Conservation (phyloP, 148 eudicot species). For the Silene latifolia region DNA sequence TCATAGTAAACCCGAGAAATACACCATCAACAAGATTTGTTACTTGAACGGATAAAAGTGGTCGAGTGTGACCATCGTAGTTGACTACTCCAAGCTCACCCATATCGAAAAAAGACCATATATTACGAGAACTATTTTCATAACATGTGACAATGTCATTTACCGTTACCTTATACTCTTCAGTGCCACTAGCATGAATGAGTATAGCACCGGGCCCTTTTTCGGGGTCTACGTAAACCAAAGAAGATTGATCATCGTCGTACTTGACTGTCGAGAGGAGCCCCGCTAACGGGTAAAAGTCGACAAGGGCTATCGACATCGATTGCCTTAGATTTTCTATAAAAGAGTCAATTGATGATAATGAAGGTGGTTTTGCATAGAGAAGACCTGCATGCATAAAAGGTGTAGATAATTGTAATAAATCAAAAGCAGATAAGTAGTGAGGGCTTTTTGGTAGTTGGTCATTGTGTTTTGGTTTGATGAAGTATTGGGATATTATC, state of each 20-base stretch:
- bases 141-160: not conserved
- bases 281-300: slow-evolving; percentile 21
- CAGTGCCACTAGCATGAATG: not conserved
- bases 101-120: slow-evolving; percentile 24
- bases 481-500: slow-evolving; percentile 17
- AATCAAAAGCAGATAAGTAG: slow-evolving; percentile 11
- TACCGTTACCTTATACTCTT: not conserved
- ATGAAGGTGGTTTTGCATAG: slow-evolving; percentile 12
- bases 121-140: not conserved
- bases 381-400: slow-evolving; percentile 21
- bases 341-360: not conserved
- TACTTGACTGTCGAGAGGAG: slow-evolving; percentile 4
- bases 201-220: slow-evolving; percentile 15
- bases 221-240: slow-evolving; percentile 5
- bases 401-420: not conserved
- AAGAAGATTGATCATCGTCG: not conserved
- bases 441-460: not conserved
- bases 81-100: slow-evolving; percentile 23
- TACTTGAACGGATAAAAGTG: slow-evolving; percentile 28
- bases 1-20: slow-evolving; percentile 22
- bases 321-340: slow-evolving; percentile 6
- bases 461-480: slow-evolving; percentile 8
- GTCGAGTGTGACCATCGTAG: slow-evolving; percentile 28
- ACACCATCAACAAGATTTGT: slow-evolving; percentile 30
- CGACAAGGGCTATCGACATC: slow-evolving; percentile 8